Base-by-base conservation (phyloP, 1,284 basidiomycete species). In the Ganoderma boninense region DNA sequence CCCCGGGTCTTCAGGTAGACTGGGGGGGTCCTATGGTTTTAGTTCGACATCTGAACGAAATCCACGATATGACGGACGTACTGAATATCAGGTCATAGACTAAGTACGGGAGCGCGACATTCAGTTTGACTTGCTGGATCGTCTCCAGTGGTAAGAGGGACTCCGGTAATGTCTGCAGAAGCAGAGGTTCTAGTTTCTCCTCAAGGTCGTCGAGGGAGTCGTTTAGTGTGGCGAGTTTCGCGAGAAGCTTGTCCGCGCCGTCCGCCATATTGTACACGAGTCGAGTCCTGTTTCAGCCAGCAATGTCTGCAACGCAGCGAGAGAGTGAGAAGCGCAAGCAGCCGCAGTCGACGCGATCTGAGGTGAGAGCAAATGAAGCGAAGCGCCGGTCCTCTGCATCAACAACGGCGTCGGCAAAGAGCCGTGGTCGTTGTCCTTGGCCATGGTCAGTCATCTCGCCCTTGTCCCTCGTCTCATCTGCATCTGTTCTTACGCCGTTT, bases 81-180 rank as follows among this genome's bases (percentile, higher is more conserved):
- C 94, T 91, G 82, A 94, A 95, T n/a, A 94, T 83, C 20, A 95
- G 85, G 79, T 95, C 93, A 75, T 95, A 94, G 4, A 93, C 85
- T n/a, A 94, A 83, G 79, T 95, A 95, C 14, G 92, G 91, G 40
- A 95, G 78, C 44, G 89, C 83, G 7, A 91, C 89, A 71, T 95
- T 91, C 10, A 95, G 80, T 78, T 94, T 94, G 38, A 93, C 94
- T 76, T 94, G 91, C 72, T 94, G 90, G n/a, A 95, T 84, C 3
- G 88, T 88, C 69, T 93, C 89, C 29, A 95, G 84, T 8, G 83
- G 84, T 29, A 90, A 80, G 18, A 91, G 79, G 0, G 89, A 89
- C 75, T 94, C 92, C 4, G 90, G 86, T 7, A 95, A 83, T 5
- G 90, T 84, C 73, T 90, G 87, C 0, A 89, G 80, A 52, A 94